Evolutionary conservation across 1,284 basidiomycete species (phyloP).

Genomic region (Boletus smithii): DNA sequence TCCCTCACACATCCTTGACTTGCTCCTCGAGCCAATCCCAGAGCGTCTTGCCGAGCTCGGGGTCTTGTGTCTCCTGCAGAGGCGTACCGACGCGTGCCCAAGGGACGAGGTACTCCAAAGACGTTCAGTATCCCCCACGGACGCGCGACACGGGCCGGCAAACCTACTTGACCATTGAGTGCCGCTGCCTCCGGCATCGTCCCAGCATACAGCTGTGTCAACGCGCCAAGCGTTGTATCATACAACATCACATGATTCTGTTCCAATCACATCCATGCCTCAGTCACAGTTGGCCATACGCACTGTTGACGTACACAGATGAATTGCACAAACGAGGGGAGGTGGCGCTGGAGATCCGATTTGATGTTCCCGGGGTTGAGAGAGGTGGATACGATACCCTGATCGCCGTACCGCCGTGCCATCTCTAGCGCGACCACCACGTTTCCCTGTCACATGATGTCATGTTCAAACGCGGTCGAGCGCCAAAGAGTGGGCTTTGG

Average conservation of each 20-base stretch:
- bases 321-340: neutral
- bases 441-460: slow-evolving; percentile 21
- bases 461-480: too few species aligned
- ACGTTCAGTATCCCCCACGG: neutral
- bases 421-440: slow-evolving; percentile 24
- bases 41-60: slow-evolving; percentile 30
- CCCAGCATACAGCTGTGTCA: slow-evolving; percentile 39
- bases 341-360: neutral
- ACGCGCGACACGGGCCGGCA: neutral
- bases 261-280: neutral
- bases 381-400: slow-evolving; percentile 26
- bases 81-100: slow-evolving; percentile 34
- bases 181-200: slow-evolving; percentile 32
- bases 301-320: slow-evolving; percentile 11
- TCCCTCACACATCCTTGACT: slow-evolving; percentile 21
- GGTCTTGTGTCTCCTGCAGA: slow-evolving; percentile 25
- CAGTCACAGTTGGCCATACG: neutral
- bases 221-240: slow-evolving; percentile 30
- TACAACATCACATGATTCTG: slow-evolving; percentile 22
- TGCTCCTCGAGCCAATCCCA: slow-evolving; percentile 41
- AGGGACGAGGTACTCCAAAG: slow-evolving; percentile 36
- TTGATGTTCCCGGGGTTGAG: slow-evolving; percentile 15
- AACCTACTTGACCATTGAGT: slow-evolving; percentile 32
- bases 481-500: too few species aligned
- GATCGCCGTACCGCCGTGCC: slow-evolving; percentile 22